phyloP scores from a whole-genome alignment of 1,284 basidiomycete species.

The Pyrrhoderma lamaoense region DNA sequence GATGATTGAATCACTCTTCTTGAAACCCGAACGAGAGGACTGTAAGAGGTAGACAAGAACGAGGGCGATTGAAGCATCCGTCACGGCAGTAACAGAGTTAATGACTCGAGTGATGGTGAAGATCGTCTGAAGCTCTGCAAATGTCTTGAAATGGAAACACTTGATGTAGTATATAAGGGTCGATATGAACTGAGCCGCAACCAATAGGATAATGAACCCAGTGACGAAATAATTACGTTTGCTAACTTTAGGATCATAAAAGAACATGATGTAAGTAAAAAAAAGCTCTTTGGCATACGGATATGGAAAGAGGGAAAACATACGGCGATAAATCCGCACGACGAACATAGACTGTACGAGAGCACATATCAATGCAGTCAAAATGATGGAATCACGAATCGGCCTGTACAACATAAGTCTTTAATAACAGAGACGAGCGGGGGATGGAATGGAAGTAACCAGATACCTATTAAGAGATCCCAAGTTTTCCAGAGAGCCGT shows the following conservation, averaged over 20 bases:
- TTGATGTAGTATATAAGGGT: constrained; percentile 3
- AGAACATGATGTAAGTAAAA: too few species aligned
- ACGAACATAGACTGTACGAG: constrained; percentile 6
- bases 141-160: background rate
- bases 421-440: background rate
- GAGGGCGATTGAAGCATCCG: constrained; percentile 13
- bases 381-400: background rate
- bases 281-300: too few species aligned
- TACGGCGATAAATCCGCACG: constrained; percentile 6
- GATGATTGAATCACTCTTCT: constrained; percentile 11
- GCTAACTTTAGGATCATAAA: background rate
- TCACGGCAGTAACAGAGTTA: background rate
- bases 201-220: background rate
- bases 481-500: background rate
- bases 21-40: constrained; percentile 10
- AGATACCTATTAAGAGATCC: too few species aligned
- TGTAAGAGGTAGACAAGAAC: constrained; percentile 15
- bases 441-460: too few species aligned
- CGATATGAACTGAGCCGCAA: background rate
- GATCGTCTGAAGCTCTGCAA: constrained; percentile 32
- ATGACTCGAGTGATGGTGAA: background rate
- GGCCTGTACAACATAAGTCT: background rate
- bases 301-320: background rate
- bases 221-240: constrained; percentile 3
- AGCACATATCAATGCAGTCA: constrained; percentile 1